A percentile compares a stretch with the other conserved stretches of the same genome.
These are phyloP conservation scores for Przewalskia tangutica DNA, from an alignment of 257 asterid genomes.

Conservation along the genomic window DNA sequence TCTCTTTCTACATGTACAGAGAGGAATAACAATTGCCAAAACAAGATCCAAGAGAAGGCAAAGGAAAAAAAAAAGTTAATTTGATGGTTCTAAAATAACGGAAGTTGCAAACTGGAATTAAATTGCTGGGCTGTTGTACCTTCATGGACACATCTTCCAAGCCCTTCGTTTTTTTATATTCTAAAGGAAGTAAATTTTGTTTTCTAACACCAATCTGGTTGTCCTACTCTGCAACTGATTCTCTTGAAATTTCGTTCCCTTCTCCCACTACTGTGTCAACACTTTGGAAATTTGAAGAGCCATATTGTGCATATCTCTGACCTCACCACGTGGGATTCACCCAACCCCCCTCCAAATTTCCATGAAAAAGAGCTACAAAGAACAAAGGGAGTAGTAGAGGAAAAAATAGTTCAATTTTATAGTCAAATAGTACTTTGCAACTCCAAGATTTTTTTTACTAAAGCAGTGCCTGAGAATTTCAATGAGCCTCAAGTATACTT, in stretches of 20 bases:
- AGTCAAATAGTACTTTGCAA: background rate
- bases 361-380: background rate
- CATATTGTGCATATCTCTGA: constrained; percentile 21
- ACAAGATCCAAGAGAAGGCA: background rate
- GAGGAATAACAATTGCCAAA: background rate
- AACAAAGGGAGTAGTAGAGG: too few relatives aligned
- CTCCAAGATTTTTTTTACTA: background rate
- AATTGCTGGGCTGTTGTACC: constrained; percentile 15
- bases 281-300: constrained; percentile 15
- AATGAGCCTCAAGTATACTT: background rate
- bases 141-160: constrained; percentile 26
- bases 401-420: background rate
- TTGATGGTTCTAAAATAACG: too few relatives aligned
- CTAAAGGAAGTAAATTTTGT: constrained; percentile 14
- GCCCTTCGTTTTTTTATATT: constrained; percentile 18
- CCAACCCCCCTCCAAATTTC: background rate
- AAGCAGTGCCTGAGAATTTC: background rate
- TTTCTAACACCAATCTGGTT: constrained; percentile 37
- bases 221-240: constrained; percentile 51
- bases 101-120: too few relatives aligned
- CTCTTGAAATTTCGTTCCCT: constrained; percentile 23
- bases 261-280: constrained; percentile 3
- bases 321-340: constrained; percentile 26
- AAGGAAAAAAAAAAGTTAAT: background rate
- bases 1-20: too few relatives aligned